Evolutionary conservation across 768 basidiomycete genomes (phyloP).

Genomic region (Neoboletus brunneissimus): DNA sequence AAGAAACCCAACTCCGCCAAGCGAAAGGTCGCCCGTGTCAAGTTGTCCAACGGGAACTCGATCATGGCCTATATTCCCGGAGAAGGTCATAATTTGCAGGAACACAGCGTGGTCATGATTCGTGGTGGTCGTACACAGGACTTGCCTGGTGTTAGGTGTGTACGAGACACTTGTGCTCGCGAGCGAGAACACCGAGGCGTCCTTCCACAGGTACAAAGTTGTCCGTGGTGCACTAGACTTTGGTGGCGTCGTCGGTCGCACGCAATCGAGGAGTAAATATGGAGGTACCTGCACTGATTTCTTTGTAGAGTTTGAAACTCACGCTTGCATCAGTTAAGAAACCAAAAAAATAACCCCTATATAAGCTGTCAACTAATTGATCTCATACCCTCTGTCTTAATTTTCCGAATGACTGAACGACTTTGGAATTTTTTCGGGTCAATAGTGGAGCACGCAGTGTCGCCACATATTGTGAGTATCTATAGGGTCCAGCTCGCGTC

Average conservation of each 20-base stretch:
- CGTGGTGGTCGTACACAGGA: slow-evolving; percentile 95
- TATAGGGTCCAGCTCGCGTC: neutral
- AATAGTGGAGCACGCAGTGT: neutral
- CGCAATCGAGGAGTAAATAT: slow-evolving; percentile 84
- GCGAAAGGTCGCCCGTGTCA: slow-evolving; percentile 93
- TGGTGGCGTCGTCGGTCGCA: slow-evolving; percentile 82
- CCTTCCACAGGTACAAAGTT: slow-evolving; percentile 76
- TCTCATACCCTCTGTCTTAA: neutral
- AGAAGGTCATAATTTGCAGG: slow-evolving; percentile 97
- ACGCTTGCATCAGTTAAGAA: slow-evolving; percentile 65
- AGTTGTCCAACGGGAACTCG: slow-evolving; percentile 84
- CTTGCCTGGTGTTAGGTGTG: slow-evolving; percentile 93
- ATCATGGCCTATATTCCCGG: slow-evolving; percentile 94
- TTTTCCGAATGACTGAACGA: neutral
- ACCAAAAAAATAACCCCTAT: slow-evolving; percentile 62
- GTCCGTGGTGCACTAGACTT: slow-evolving; percentile 92
- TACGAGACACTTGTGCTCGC: slow-evolving; percentile 3
- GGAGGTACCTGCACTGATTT: slow-evolving; percentile 57
- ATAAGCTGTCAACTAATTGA: neutral
- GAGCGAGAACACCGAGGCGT: slow-evolving; percentile 1
- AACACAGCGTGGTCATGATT: slow-evolving; percentile 94
- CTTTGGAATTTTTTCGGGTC: neutral
- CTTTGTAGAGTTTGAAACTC: neutral
- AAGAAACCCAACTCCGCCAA: slow-evolving; percentile 99
- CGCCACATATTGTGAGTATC: neutral